Percentiles rank a stretch among this genome's conserved stretches.
These are phyloP conservation scores for Ilex asprella DNA, from an alignment of 257 asterid genomes.

Conservation along the genomic window DNA sequence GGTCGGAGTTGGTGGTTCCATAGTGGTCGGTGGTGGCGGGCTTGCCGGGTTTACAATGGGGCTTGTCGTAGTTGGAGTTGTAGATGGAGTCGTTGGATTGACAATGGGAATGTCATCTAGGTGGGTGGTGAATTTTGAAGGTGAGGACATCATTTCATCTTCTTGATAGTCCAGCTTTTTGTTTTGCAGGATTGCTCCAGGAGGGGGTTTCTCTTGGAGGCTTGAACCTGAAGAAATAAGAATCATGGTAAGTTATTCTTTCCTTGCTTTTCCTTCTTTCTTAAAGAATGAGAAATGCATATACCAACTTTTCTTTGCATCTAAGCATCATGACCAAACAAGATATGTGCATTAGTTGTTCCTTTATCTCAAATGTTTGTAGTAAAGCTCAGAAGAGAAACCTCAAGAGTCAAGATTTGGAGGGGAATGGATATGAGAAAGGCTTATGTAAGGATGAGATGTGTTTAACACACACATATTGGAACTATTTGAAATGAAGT, in stretches of 20 bases:
- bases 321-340: not conserved
- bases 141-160: slow-evolving; percentile 27
- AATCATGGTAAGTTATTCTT: slow-evolving; percentile 11
- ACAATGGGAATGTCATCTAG: slow-evolving; percentile 55
- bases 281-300: not conserved
- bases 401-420: not conserved
- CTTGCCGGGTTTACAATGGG: slow-evolving; percentile 11
- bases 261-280: not conserved
- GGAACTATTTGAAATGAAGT: too few species aligned
- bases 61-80: slow-evolving; percentile 19
- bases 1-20: slow-evolving; percentile 17
- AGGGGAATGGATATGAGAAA: not conserved
- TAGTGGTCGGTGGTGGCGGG: slow-evolving; percentile 23
- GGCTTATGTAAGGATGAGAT: not conserved
- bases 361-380: not conserved
- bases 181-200: slow-evolving; percentile 32
- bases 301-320: not conserved
- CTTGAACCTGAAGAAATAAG: slow-evolving; percentile 43
- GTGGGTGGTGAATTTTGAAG: slow-evolving; percentile 24
- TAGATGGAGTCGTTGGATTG: slow-evolving; percentile 62
- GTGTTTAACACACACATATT: too few species aligned
- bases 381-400: slow-evolving; percentile 1
- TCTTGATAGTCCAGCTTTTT: slow-evolving; percentile 34
- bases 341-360: not conserved
- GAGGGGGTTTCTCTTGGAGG: slow-evolving; percentile 26